These are phyloP conservation scores for Vigna radiata DNA, from an alignment of 306 rosid species.

Conservation along the genomic window DNA sequence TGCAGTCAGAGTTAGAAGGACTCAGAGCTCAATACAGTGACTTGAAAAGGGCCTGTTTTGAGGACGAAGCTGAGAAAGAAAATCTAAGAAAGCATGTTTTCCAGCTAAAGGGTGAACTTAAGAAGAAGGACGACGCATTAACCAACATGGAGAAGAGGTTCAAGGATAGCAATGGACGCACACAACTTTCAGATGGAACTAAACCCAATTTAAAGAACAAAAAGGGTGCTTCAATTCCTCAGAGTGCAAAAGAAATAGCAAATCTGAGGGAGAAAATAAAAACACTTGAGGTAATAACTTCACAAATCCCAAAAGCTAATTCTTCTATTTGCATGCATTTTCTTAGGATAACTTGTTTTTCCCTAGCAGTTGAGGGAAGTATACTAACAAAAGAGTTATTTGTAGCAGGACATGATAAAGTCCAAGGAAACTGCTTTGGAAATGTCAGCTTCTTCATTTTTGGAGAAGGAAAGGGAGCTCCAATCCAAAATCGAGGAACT, in stretches of 20 bases:
- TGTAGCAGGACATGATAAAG: slow-evolving; percentile 68
- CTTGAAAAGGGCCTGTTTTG: slow-evolving; percentile 60
- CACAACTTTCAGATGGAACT: slow-evolving; percentile 54
- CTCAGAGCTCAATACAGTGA: slow-evolving; percentile 62
- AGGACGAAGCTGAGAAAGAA: slow-evolving; percentile 80
- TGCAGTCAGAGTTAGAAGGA: slow-evolving; percentile 67
- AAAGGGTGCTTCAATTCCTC: slow-evolving; percentile 49
- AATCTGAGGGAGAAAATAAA: slow-evolving; percentile 69
- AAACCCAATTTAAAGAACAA: slow-evolving; percentile 50
- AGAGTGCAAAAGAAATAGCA: slow-evolving; percentile 62
- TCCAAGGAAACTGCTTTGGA: slow-evolving; percentile 76
- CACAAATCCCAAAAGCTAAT: slow-evolving; percentile 29
- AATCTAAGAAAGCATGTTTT: slow-evolving; percentile 65
- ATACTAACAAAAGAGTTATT: slow-evolving; percentile 18
- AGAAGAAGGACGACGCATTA: slow-evolving; percentile 70
- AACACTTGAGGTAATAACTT: slow-evolving; percentile 84
- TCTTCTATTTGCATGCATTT: slow-evolving; percentile 26
- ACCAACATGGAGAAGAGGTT: slow-evolving; percentile 63
- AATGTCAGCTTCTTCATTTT: slow-evolving; percentile 62
- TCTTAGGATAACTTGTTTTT: slow-evolving; percentile 25
- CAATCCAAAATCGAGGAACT: slow-evolving; percentile 72
- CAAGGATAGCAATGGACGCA: slow-evolving; percentile 58
- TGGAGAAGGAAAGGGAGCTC: slow-evolving; percentile 76
- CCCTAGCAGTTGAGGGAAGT: slow-evolving; percentile 8
- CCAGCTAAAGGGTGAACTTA: slow-evolving; percentile 63